Evolutionary conservation across 495 filamentous ascomycete species (phyloP), one percentile per base, ranked within the genome.

Genomic region (Venustampulla echinocandica): DNA sequence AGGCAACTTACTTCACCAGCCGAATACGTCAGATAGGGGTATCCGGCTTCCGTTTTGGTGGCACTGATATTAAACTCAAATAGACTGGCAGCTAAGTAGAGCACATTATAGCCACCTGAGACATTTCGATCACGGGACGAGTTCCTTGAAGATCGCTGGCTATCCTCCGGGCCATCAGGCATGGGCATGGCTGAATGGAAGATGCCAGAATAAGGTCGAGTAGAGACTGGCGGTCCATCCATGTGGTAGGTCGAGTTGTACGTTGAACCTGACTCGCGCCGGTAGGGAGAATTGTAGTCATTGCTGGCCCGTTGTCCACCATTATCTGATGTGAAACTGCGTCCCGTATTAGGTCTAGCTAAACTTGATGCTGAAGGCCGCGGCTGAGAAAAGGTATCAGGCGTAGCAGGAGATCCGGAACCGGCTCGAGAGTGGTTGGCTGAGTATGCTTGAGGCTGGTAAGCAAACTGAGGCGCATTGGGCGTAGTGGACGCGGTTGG

Each of bases 21-120:
- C 28, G 89, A 85, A 66, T 97, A 99, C 34, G 85, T 95, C 56
- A 99, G 66, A 64, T 97, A 99, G 9, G 90, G 90, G 64, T 92
- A 95, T 14, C 93, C 92, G 47, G 84, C 93, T 67, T 97, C 93
- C 36, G 82, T 78, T 49, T 92, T 81, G n/a, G 85, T 81, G 22
- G 83, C 85, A 52, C 90, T 85, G 49, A 97, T 95, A 60, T 93
- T 90, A 65, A 97, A 99, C 57, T 95, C 87, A 59, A 93, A 97
- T 13, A 97, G 73, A 54, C 85, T 92, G 10, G 93, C 92, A 11
- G 89, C 93, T 9, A 96, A 70, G 70, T 95, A 99, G 22, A 99
- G 67, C 3, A 77, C 62, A 22, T 64, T 76, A 48, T 74, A 75
- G 22, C 66, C 67, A 14, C 61, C 56, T 13, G 56, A 52, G 7